phyloP scores from a whole-genome alignment of 1,139 yeast species.

The Suhomyces yuchorum region DNA sequence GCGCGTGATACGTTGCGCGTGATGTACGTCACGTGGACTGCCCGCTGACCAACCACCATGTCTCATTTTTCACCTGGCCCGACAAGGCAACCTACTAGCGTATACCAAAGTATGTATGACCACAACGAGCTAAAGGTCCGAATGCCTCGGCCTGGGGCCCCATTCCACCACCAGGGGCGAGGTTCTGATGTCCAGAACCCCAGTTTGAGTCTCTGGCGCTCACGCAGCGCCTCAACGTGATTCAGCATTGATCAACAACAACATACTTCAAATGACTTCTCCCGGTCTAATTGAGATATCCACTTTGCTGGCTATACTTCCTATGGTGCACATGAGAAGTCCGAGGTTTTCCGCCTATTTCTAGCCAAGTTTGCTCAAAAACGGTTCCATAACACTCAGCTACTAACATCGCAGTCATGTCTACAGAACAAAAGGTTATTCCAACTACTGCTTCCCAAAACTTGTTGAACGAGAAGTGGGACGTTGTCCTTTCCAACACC shows the following conservation, averaged over 20 bases:
- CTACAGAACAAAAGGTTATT: conserved; percentile 26
- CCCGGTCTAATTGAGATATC: not conserved
- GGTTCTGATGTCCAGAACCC: not conserved
- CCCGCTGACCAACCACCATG: conserved; percentile 12
- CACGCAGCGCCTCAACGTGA: not conserved
- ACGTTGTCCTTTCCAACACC: conserved; percentile 90
- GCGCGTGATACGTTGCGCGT: not conserved
- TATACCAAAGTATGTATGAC: conserved; percentile 5
- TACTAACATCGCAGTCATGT: conserved; percentile 13
- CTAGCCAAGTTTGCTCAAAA: not conserved
- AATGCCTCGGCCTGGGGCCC: not conserved
- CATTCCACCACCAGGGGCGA: not conserved
- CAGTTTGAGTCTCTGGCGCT: not conserved
- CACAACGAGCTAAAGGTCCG: not conserved
- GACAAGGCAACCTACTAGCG: not conserved
- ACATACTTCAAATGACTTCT: not conserved
- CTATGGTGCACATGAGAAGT: not conserved
- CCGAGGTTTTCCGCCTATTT: not conserved
- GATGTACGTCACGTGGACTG: not conserved
- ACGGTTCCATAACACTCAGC: not conserved
- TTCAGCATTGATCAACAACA: not conserved
- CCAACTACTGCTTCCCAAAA: conserved; percentile 48
- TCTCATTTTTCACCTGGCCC: conserved; percentile 11
- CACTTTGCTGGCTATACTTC: no score
- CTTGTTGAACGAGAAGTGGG: conserved; percentile 91